Evolutionary conservation across 345 rosid species (phyloP).

Genomic region (Arabis hirsuta): DNA sequence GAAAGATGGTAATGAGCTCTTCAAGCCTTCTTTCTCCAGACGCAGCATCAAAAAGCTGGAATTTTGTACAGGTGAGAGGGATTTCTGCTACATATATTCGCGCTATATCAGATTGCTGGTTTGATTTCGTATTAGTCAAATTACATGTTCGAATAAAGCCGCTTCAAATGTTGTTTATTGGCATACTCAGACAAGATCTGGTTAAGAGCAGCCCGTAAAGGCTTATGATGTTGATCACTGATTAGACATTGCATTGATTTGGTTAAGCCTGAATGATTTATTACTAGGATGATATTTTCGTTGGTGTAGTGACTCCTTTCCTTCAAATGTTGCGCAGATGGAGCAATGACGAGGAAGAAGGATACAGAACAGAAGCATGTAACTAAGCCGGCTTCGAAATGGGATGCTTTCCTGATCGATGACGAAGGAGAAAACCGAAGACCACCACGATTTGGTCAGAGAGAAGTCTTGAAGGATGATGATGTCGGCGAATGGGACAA

Average conservation of each 20-base stretch:
- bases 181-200: not conserved
- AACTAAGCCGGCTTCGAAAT: constrained; percentile 45
- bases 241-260: no score
- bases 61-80: not conserved
- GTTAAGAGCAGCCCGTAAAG: no score
- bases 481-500: constrained; percentile 15
- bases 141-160: not conserved
- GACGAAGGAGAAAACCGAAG: constrained; percentile 31
- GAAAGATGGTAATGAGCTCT: constrained; percentile 14
- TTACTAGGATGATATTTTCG: not conserved
- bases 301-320: not conserved
- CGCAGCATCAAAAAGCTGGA: constrained; percentile 17
- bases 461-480: constrained; percentile 25
- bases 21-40: constrained; percentile 47
- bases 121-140: no score
- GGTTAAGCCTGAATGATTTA: not conserved
- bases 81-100: not conserved
- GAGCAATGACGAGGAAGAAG: not conserved
- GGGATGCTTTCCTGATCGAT: constrained; percentile 50
- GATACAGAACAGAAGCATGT: constrained; percentile 4
- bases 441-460: not conserved
- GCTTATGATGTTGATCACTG: no score
- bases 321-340: constrained; percentile 17
- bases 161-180: not conserved
- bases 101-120: not conserved